phyloP scores from a whole-genome alignment of 371 early-diverging fungal genomes.

The Lichtheimia hyalospora region DNA sequence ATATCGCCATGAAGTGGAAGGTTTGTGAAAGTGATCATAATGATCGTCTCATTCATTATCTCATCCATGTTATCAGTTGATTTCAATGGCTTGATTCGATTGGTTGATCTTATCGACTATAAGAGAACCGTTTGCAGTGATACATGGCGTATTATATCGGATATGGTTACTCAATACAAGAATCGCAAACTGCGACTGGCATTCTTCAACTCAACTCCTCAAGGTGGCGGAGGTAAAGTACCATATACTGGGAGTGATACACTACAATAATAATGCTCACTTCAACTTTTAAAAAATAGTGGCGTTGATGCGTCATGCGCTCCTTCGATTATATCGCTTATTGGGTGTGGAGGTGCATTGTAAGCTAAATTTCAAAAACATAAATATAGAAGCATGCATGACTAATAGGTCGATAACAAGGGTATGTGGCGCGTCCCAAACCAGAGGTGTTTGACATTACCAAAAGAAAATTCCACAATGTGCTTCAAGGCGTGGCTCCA shows the following conservation, averaged over 20 bases:
- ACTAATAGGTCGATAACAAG: conserved; percentile 14
- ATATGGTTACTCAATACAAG: conserved; percentile 50
- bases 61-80: conserved; percentile 49
- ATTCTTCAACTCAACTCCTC: conserved; percentile 85
- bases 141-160: conserved; percentile 60
- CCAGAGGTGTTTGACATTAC: conserved; percentile 84
- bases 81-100: conserved; percentile 60
- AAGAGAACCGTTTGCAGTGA: conserved; percentile 53
- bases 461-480: conserved; percentile 87
- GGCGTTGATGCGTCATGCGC: conserved; percentile 88
- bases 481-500: conserved; percentile 84
- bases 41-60: not conserved
- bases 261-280: too few species aligned
- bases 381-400: not conserved
- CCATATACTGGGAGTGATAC: too few species aligned
- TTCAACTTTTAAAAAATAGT: conserved; percentile 38
- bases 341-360: conserved; percentile 69
- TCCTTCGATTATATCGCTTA: conserved; percentile 68
- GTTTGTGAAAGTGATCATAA: conserved; percentile 15
- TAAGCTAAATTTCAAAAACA: conserved; percentile 14
- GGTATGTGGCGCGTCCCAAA: conserved; percentile 77
- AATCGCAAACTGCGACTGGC: conserved; percentile 57
- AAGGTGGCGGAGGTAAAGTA: conserved; percentile 78
- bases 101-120: conserved; percentile 63
- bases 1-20: conserved; percentile 69